Percentiles rank a stretch among this genome's conserved stretches.
Evolutionary conservation across 2,329 filamentous ascomycete genomes (phyloP).

Genomic region (Neoarthrinium moseri): DNA sequence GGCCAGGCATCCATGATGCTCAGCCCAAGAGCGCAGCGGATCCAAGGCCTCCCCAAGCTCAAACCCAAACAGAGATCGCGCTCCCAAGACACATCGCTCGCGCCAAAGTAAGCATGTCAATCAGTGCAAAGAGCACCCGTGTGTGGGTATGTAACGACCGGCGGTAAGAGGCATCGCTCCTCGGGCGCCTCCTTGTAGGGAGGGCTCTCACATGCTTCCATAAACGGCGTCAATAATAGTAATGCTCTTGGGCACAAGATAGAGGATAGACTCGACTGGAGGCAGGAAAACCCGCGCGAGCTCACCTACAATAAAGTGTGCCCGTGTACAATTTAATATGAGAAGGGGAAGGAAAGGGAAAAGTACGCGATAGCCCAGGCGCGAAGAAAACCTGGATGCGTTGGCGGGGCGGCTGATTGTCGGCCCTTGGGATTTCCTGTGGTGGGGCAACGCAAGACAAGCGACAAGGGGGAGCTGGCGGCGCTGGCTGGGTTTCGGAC

Average conservation of each 20-base stretch:
- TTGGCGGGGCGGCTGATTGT: neutral
- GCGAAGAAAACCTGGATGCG: neutral
- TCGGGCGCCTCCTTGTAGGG: constrained; percentile 41
- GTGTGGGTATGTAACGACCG: constrained; percentile 61
- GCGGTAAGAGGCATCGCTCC: constrained; percentile 71
- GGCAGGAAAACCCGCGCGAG: constrained; percentile 49
- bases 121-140: neutral
- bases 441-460: neutral
- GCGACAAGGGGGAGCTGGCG: no score
- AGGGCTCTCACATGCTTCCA: constrained; percentile 67
- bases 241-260: constrained; percentile 67
- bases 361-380: constrained; percentile 8
- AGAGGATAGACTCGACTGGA: constrained; percentile 67
- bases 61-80: no score
- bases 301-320: constrained; percentile 72
- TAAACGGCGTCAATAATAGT: constrained; percentile 56
- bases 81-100: no score
- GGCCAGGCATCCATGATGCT: no score
- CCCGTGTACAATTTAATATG: constrained; percentile 62
- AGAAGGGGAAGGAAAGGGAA: constrained; percentile 37
- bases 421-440: no score
- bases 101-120: no score
- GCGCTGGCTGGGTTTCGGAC: no score
- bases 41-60: no score
- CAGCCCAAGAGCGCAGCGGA: no score